Conservation (phyloP, 2,329 filamentous ascomycete genomes). For the Penicillium sp. region DNA sequence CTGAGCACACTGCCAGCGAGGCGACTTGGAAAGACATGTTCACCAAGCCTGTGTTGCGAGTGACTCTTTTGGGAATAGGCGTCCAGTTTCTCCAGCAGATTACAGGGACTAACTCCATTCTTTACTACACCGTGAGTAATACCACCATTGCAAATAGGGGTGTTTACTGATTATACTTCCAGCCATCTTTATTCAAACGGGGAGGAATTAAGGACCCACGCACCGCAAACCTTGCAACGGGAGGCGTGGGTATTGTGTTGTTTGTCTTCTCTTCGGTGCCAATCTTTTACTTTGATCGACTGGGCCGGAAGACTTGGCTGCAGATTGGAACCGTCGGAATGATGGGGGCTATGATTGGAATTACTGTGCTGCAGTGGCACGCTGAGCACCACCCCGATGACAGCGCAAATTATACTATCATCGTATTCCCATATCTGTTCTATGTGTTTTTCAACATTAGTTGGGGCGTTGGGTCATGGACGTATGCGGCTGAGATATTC, state of each 20-base stretch:
- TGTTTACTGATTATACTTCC: neutral
- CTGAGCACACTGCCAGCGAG: slow-evolving; percentile 13
- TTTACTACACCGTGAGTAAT: slow-evolving; percentile 17
- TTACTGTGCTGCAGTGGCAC: slow-evolving; percentile 19
- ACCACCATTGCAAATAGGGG: neutral
- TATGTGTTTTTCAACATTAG: slow-evolving; percentile 25
- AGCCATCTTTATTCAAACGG: slow-evolving; percentile 20
- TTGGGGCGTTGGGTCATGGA: slow-evolving; percentile 22
- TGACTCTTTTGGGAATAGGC: slow-evolving; percentile 18
- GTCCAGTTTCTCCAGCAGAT: slow-evolving; percentile 22
- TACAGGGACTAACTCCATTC: slow-evolving; percentile 21
- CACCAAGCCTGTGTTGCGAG: slow-evolving; percentile 14
- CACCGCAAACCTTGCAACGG: slow-evolving; percentile 16
- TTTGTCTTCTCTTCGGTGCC: slow-evolving; percentile 20
- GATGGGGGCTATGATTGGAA: slow-evolving; percentile 19
- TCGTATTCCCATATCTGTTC: slow-evolving; percentile 22
- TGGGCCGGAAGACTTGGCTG: slow-evolving; percentile 21
- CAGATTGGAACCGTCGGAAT: slow-evolving; percentile 20
- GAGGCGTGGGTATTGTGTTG: slow-evolving; percentile 17
- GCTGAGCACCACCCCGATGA: slow-evolving; percentile 10
- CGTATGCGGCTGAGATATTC: slow-evolving; percentile 22
- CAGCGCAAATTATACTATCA: slow-evolving; percentile 12
- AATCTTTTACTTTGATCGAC: slow-evolving; percentile 19
- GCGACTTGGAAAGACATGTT: slow-evolving; percentile 16
- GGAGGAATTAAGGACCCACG: slow-evolving; percentile 16